Evolutionary conservation across 2,329 filamentous ascomycete genomes (phyloP), one percentile per base, ranked within the genome.

Genomic region (Colletotrichum endophyticum): DNA sequence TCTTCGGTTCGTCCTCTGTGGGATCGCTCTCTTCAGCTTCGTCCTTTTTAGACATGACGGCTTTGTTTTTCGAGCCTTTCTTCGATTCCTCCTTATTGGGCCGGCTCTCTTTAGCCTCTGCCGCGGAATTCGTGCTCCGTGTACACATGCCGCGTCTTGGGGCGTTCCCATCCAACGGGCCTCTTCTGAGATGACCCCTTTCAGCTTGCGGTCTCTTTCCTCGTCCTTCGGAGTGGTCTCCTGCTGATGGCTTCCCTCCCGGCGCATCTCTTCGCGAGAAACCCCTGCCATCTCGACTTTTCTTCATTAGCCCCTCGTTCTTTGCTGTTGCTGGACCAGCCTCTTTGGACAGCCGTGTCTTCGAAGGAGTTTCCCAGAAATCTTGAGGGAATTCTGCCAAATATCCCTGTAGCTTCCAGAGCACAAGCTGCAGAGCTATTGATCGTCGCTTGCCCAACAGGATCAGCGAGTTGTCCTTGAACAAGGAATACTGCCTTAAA

Each of bases 371-470:
- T 22, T 53, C 44, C n/a, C 44, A 53, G 6, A 22, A 53, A 25
- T 53, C 44, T 53, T 12, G 11, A 22, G 64, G 64, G 19, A 73
- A 69, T 19, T 77, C 69, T 11, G 72, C 76, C 39, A 91, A 63
- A 79, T 91, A 93, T 2, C 90, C 91, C 76, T 93, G 89, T 11
- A 93, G 81, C 77, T 88, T 89, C 91, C 91, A 93, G 9, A 93
- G 84, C 70, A 87, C 84, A 71, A 87, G 73, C 81, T 91, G 89
- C 62, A 91, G 66, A 16, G 85, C 81, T 27, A 86, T 80, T 83
- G 84, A 76, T 83, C 84, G 81, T 49, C 81, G 80, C 64, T 80
- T 83, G 16, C 70, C 59, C 70, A 91, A 79, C 75, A 91, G 83
- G 69, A 88, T 85, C 25, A 89, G 75, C 27, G 71, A 56, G 4